These are phyloP conservation scores for Tephrocybe sp. DNA, from an alignment of 768 basidiomycete species.

Conservation along the genomic window DNA sequence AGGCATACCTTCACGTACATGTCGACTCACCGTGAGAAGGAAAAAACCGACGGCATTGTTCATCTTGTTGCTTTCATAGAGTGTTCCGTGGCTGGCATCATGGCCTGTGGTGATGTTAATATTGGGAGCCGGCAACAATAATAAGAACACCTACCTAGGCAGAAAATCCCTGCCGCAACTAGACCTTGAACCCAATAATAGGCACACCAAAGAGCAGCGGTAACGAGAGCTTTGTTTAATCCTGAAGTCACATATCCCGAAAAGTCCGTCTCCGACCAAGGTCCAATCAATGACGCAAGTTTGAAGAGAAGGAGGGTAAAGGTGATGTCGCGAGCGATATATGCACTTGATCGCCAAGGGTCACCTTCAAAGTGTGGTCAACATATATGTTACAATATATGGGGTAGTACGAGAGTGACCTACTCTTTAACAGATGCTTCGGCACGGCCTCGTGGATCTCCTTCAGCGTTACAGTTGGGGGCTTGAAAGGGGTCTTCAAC, in stretches of 20 bases:
- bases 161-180: too few relatives aligned
- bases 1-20: too few relatives aligned
- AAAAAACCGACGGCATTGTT: too few relatives aligned
- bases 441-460: constrained; percentile 58
- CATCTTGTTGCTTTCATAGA: too few relatives aligned
- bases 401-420: background rate
- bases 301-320: constrained; percentile 42
- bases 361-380: constrained; percentile 37
- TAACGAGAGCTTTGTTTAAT: constrained; percentile 30
- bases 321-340: constrained; percentile 44
- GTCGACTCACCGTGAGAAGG: too few relatives aligned
- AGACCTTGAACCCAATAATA: too few relatives aligned
- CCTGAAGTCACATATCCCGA: constrained; percentile 34
- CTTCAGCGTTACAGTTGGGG: constrained; percentile 49
- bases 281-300: constrained; percentile 44
- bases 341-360: constrained; percentile 35
- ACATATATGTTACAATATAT: background rate
- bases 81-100: too few relatives aligned
- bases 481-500: constrained; percentile 44
- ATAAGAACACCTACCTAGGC: too few relatives aligned
- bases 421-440: constrained; percentile 46
- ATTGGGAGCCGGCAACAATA: too few relatives aligned
- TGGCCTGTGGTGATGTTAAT: too few relatives aligned
- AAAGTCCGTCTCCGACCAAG: constrained; percentile 37
- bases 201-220: too few relatives aligned